Evolutionary conservation across 2,329 filamentous ascomycete species (phyloP).

Genomic region (Aulographum hederae): DNA sequence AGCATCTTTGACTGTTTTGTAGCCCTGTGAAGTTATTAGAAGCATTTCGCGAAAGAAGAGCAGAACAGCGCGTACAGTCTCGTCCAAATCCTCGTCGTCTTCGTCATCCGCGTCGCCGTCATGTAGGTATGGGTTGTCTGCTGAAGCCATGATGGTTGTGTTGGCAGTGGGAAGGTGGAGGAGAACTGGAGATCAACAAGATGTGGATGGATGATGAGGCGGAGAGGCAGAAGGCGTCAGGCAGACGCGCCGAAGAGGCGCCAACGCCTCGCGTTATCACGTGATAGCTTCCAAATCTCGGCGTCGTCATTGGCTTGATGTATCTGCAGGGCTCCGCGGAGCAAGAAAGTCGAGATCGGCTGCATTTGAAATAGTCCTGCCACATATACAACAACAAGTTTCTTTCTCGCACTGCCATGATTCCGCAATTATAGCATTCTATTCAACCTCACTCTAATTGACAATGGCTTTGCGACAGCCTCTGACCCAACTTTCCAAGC

Average conservation of each 20-base stretch:
- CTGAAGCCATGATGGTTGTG: slow-evolving; percentile 12
- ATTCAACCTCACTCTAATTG: slow-evolving; percentile 16
- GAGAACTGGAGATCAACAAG: neutral
- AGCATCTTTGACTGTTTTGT: slow-evolving; percentile 90
- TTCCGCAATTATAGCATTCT: neutral
- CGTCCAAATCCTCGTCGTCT: slow-evolving; percentile 49
- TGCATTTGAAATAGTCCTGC: no score
- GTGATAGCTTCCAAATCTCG: neutral
- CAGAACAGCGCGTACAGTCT: slow-evolving; percentile 30
- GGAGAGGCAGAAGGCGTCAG: neutral
- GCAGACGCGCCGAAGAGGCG: slow-evolving; percentile 1
- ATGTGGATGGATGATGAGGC: neutral
- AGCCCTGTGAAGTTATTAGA: slow-evolving; percentile 38
- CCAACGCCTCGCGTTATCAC: neutral
- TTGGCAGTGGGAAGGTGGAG: neutral
- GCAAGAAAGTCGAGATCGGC: no score
- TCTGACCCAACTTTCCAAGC: slow-evolving; percentile 14
- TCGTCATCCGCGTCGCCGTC: slow-evolving; percentile 45
- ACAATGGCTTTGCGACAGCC: slow-evolving; percentile 21
- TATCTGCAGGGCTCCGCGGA: no score
- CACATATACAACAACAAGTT: no score
- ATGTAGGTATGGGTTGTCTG: slow-evolving; percentile 9
- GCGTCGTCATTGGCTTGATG: no score
- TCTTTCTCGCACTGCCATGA: no score
- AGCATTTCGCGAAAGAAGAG: neutral